Conservation (phyloP, 1,284 basidiomycete genomes). For the Neonothopanus nambi region DNA sequence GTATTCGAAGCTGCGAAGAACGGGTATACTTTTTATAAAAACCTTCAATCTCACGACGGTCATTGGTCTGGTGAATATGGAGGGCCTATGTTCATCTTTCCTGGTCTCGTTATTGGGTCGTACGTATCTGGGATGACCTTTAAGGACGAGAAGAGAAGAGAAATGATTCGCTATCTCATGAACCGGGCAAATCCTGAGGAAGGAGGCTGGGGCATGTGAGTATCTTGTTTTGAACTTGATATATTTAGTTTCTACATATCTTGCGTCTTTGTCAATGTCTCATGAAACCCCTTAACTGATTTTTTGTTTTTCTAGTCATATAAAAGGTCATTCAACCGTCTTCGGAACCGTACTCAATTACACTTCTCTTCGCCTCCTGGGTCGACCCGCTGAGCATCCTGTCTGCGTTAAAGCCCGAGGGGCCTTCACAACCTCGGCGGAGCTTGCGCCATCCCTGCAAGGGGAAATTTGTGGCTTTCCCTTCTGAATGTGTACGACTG, state of each 20-base stretch:
- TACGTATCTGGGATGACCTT: conserved; percentile 84
- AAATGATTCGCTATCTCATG: conserved; percentile 90
- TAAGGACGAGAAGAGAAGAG: conserved; percentile 77
- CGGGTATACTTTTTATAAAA: conserved; percentile 88
- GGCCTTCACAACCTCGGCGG: conserved; percentile 67
- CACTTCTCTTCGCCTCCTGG: conserved; percentile 80
- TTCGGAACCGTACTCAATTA: conserved; percentile 97
- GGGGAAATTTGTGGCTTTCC: conserved; percentile 99
- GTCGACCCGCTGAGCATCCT: conserved; percentile 81
- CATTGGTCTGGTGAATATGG: conserved; percentile 93
- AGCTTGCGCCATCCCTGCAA: conserved; percentile 79
- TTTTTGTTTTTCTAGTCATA: conserved; percentile 65
- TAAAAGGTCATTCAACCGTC: conserved; percentile 89
- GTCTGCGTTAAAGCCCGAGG: conserved; percentile 74
- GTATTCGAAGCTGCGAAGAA: conserved; percentile 41
- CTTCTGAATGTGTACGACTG: conserved; percentile 93
- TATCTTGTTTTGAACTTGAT: conserved; percentile 19
- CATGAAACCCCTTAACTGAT: neutral
- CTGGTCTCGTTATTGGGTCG: conserved; percentile 90
- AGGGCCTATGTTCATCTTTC: conserved; percentile 93
- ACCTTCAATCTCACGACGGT: conserved; percentile 88
- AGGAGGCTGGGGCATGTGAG: conserved; percentile 94
- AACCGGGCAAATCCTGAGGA: conserved; percentile 75
- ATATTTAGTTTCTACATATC: conserved; percentile 1
- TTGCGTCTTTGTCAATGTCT: neutral